Evolutionary conservation across 1,139 yeast species (phyloP).

Genomic region (Zygosaccharomyces sapae): DNA sequence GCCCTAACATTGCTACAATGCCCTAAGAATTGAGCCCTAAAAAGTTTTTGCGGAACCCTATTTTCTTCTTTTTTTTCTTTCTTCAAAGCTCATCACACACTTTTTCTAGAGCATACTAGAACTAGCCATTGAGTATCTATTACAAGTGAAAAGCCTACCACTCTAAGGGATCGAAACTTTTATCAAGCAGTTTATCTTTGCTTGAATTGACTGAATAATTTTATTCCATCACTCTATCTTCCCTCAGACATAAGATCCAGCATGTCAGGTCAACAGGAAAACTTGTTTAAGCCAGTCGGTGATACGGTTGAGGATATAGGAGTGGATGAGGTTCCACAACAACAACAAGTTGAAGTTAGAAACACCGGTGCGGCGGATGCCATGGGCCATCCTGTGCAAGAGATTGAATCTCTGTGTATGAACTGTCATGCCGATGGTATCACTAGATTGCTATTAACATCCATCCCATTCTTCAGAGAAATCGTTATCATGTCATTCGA

Average conservation of each 20-base stretch:
- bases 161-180: background rate
- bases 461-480: constrained; percentile 88
- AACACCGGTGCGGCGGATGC: constrained; percentile 69
- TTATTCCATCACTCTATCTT: background rate
- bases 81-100: constrained; percentile 4
- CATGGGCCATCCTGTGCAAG: constrained; percentile 93
- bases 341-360: constrained; percentile 38
- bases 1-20: background rate
- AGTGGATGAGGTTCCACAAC: constrained; percentile 19
- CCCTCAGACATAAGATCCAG: background rate
- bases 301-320: constrained; percentile 46
- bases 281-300: constrained; percentile 57
- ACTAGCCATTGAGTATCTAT: background rate
- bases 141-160: background rate
- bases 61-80: no score
- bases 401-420: constrained; percentile 92
- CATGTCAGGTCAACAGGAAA: constrained; percentile 33
- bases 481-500: constrained; percentile 90
- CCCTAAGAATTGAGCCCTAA: background rate
- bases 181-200: background rate
- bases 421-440: constrained; percentile 84
- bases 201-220: background rate
- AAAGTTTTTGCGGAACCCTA: background rate
- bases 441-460: constrained; percentile 77
- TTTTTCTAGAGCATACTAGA: background rate